phyloP scores from a whole-genome alignment of 768 basidiomycete species.

The Hericium erinaceus region DNA sequence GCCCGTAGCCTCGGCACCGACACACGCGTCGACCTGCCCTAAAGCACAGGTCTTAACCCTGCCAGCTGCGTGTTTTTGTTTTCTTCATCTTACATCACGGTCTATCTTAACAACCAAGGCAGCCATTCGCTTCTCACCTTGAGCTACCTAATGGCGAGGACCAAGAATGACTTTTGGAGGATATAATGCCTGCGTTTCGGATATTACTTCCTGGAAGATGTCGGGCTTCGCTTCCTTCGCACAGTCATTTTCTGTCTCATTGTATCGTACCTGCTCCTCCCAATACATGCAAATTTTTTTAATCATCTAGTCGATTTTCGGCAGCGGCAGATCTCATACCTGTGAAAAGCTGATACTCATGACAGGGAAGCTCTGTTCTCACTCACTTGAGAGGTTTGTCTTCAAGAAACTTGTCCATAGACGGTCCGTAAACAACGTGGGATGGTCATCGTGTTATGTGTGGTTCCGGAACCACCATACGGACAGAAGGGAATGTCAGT shows the following conservation, averaged over 20 bases:
- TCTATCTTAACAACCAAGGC: slow-evolving; percentile 62
- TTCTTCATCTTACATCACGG: slow-evolving; percentile 44
- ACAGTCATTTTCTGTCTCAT: slow-evolving; percentile 20
- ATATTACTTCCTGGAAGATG: slow-evolving; percentile 19
- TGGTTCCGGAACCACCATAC: no score
- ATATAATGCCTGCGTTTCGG: slow-evolving; percentile 53
- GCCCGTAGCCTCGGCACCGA: no score
- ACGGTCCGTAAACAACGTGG: no score
- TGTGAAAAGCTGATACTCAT: no score
- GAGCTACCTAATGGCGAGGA: slow-evolving; percentile 71
- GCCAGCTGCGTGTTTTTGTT: slow-evolving; percentile 3
- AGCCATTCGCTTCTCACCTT: slow-evolving; percentile 35
- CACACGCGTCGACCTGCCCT: slow-evolving; percentile 14
- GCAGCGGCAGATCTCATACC: no score
- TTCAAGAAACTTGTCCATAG: no score
- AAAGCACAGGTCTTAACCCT: slow-evolving; percentile 11
- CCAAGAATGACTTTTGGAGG: slow-evolving; percentile 53
- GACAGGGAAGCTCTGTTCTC: no score
- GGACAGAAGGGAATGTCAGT: no score
- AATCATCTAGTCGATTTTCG: no score
- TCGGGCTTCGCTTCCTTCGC: slow-evolving; percentile 40
- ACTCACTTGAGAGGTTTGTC: no score
- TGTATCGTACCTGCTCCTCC: not conserved
- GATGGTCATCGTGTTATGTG: no score
- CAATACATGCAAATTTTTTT: not conserved